Percentiles rank a stretch among this genome's conserved stretches.
phyloP scores from a whole-genome alignment of 148 eudicot genomes.

The Limonium bicolor region DNA sequence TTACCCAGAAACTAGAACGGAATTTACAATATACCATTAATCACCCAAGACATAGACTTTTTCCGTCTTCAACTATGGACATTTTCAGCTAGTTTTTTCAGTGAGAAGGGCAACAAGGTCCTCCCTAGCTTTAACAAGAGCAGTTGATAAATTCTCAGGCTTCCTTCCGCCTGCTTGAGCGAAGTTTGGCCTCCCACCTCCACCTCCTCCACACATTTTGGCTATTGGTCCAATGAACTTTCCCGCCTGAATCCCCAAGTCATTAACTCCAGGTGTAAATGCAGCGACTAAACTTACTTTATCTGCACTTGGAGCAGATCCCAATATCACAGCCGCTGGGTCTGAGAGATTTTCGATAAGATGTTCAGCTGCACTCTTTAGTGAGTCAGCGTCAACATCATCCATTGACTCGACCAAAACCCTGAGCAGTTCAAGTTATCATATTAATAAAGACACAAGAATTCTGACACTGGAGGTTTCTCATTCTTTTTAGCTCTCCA shows the following conservation, averaged over 20 bases:
- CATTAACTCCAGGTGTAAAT: constrained; percentile 65
- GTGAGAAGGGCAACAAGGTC: constrained; percentile 43
- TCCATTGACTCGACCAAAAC: constrained; percentile 86
- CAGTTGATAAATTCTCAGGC: constrained; percentile 57
- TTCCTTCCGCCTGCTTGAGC: constrained; percentile 96
- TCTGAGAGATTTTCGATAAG: constrained; percentile 44
- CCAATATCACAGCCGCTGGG: constrained; percentile 82
- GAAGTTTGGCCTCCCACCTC: constrained; percentile 87
- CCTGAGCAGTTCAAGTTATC: too few relatives aligned
- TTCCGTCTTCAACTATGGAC: too few relatives aligned
- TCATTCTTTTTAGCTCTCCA: not conserved
- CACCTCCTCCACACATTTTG: constrained; percentile 86
- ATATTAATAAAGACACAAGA: too few relatives aligned
- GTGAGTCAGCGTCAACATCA: constrained; percentile 76
- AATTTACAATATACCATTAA: too few relatives aligned
- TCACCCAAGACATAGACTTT: too few relatives aligned
- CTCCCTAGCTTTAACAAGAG: constrained; percentile 67
- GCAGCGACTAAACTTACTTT: constrained; percentile 84
- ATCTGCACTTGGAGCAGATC: constrained; percentile 75
- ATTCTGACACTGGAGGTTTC: not conserved
- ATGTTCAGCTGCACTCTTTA: constrained; percentile 86
- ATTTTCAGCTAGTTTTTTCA: constrained; percentile 37
- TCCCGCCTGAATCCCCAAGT: constrained; percentile 71
- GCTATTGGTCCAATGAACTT: constrained; percentile 85
- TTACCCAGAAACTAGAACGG: too few relatives aligned